Evolutionary conservation across 345 rosid species (phyloP).

Genomic region (Turritis glabra): DNA sequence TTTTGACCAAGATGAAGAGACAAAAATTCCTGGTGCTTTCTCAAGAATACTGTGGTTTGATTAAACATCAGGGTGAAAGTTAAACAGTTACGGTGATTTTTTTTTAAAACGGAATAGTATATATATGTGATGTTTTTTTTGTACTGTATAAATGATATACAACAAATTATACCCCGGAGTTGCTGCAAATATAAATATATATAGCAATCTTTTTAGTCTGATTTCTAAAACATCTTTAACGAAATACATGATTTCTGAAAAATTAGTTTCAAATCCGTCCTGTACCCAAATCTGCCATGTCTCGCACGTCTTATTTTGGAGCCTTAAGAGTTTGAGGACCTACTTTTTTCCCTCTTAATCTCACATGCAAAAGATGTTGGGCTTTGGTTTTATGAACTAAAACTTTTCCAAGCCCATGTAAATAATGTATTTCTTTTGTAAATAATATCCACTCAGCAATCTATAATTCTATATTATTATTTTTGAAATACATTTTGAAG

Average conservation of each 20-base stretch:
- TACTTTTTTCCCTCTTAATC: not conserved
- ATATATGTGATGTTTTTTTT: not conserved
- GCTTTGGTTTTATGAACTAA: not conserved
- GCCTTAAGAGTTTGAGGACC: not conserved
- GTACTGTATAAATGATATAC: not conserved
- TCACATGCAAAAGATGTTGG: not conserved
- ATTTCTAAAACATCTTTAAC: too few relatives aligned
- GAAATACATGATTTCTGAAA: too few relatives aligned
- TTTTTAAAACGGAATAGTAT: not conserved
- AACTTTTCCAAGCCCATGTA: not conserved
- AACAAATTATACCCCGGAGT: too few relatives aligned
- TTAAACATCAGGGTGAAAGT: slow-evolving; percentile 6
- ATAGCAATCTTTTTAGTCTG: too few relatives aligned
- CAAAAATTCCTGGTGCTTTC: slow-evolving; percentile 4
- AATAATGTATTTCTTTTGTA: too few relatives aligned
- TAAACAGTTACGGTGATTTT: not conserved
- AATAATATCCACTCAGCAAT: too few relatives aligned
- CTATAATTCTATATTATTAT: too few relatives aligned
- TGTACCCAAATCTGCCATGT: too few relatives aligned
- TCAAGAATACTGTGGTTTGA: not conserved
- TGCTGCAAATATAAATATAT: too few relatives aligned
- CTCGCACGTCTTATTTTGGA: too few relatives aligned
- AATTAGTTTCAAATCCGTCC: too few relatives aligned
- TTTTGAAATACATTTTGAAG: too few relatives aligned
- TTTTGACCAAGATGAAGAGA: slow-evolving; percentile 14